Base-by-base conservation (phyloP, 2,329 filamentous ascomycete genomes). In the Didymellaceae sp. region DNA sequence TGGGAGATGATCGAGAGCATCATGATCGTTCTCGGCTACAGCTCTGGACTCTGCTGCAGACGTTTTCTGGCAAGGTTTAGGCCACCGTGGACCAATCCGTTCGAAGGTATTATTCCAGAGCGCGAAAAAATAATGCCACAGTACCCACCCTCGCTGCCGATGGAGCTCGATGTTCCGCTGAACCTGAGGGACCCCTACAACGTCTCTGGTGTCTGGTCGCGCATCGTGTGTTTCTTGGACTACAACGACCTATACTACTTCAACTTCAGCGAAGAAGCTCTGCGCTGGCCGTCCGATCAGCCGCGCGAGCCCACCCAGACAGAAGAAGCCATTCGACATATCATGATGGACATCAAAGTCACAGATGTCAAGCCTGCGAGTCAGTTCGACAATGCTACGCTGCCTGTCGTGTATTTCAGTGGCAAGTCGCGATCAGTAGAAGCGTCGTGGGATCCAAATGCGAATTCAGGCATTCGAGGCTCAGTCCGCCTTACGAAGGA, bases 1-100 rank as follows among this genome's bases (percentile, higher is more conserved):
- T 93, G 89, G 89, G 88, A 92, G 71, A 90, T 89, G 74, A 74
- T 91, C 9, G 89, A 92, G 71, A 85, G 87, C 7, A 82, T 91
- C 45, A 83, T 91, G 78, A 76, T 91, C 3, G 83, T 87, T 2
- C 71, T 92, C 3, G 82, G 81, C 3, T 79, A 82, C 64, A 91
- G 90, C 65, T 77, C 66, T 0, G 52, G 58, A 4, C 49, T 63
- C 11, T 70, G 65, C 42, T 66, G 63, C 43, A 58, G 62, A 16
- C 42, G 61, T 1, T 64, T 63, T 21, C 48, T 61, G 4, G 57
- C 55, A 1, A 47, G 48, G 1, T 68, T 71, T 14, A 53, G 55
- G 11, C 68, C 65, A 4, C 59, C 68, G 2, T 74, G 71, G 70
- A 51, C 52, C 1, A 38, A 61, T 9, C 61, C 67, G 0, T 68